Evolutionary conservation across 2,329 filamentous ascomycete genomes (phyloP), one percentile per base, ranked within the genome.

Genomic region (Trichoderma asperellum): DNA sequence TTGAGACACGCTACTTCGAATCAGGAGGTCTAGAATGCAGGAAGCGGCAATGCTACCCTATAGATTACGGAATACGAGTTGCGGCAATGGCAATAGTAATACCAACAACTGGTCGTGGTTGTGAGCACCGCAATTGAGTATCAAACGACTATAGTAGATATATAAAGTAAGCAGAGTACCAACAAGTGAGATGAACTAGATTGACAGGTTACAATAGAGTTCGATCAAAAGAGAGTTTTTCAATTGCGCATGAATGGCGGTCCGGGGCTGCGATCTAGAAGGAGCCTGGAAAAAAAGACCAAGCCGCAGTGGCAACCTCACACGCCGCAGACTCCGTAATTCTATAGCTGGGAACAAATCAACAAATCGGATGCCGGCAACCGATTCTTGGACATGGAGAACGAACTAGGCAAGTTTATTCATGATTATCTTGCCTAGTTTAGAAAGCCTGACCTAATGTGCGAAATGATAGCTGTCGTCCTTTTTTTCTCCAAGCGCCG

Each of bases 21-120:
- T 64, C 49, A 64, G 49, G 61, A 64, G 61, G 61, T 34, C 59
- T 32, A 61, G n/a, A 37, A 61, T 49, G 40, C 37, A 24, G n/a
- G n/a, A 49, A 27, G 58, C 47, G 47, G 59, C 43, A 61, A 43
- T 64, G 35, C 52, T 64, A 64, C 61, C 61, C 52, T 64, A 27
- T 49, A 64, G 16, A 49, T 21, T 49, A 11, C n/a, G 18, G 40
- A 12, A 63, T 37, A 40, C 61, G 61, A 64, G 18, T 55, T 55
- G 47, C 47, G 10, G 37, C 47, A 2, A 49, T 24, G 21, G 40
- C 3, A 43, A 43, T n/a, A 40, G 40, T n/a, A 43, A 43, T 40
- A 6, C 7, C 37, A n/a, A n/a, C 16, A n/a, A 16, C 18, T 18
- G 18, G 8, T 16, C 7, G 40, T 8, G 40, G 18, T 49, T 43